These are phyloP conservation scores for Phytopythium vexans DNA, from an alignment of 352 stramenopile genomes.

Conservation along the genomic window DNA sequence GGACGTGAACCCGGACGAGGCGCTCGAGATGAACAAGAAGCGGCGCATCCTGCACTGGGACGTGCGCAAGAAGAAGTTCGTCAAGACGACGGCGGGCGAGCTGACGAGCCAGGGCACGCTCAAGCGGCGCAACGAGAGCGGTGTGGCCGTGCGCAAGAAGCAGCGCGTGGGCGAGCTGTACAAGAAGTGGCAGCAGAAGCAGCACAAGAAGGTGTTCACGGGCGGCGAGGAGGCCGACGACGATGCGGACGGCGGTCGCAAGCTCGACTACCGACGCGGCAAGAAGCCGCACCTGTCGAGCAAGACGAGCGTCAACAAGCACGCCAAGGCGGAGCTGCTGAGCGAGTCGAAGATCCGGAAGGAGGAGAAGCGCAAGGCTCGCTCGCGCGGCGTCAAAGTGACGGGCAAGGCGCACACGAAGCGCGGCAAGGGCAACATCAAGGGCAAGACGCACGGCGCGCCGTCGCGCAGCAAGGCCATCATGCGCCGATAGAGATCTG, in stretches of 20 bases:
- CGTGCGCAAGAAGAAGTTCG: conserved; percentile 96
- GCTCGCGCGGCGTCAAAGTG: conserved; percentile 75
- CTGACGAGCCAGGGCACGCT: conserved; percentile 76
- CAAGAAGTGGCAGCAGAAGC: conserved; percentile 92
- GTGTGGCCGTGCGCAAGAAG: conserved; percentile 81
- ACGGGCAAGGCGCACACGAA: conserved; percentile 27
- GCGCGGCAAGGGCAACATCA: conserved; percentile 31
- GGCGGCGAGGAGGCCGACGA: conserved; percentile 71
- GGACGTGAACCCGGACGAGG: conserved; percentile 98
- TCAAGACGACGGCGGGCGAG: conserved; percentile 92
- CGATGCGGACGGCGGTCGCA: conserved; percentile 34
- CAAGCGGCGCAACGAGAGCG: conserved; percentile 86
- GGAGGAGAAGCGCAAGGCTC: conserved; percentile 81
- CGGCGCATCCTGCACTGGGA: conserved; percentile 99
- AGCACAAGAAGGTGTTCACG: conserved; percentile 80
- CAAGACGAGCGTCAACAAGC: conserved; percentile 63
- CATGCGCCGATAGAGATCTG: conserved; percentile 40
- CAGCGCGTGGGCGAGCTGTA: conserved; percentile 90
- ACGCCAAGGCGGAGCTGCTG: conserved; percentile 77
- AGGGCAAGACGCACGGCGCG: conserved; percentile 20
- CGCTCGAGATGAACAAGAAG: conserved; percentile 97
- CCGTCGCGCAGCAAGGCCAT: conserved; percentile 62
- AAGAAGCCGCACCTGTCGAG: conserved; percentile 59
- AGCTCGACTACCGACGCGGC: conserved; percentile 77
- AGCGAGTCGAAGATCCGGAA: conserved; percentile 81